Base-by-base conservation (phyloP, 2,329 filamentous ascomycete species). In the Phaeoacremonium minimum region DNA sequence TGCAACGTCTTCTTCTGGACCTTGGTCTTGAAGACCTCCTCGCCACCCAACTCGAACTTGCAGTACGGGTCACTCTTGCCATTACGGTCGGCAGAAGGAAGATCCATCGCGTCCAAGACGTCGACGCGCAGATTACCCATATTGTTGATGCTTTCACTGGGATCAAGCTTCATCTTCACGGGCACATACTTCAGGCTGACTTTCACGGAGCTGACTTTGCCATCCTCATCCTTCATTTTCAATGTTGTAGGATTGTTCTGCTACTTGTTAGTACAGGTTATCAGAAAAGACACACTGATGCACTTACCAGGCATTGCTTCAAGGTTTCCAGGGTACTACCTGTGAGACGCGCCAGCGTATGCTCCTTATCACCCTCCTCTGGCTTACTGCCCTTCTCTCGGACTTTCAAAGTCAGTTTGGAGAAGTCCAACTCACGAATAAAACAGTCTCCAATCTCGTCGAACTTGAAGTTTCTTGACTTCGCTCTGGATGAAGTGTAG, bases 71-170 rank as follows among this genome's bases (percentile, higher is more conserved):
- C 93, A 51, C 89, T 96, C 74, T 85, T 97, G 49, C 93, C 93
- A 56, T 98, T 98, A 20, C 89, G 83, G 55, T 98, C 93, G 18
- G 91, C 91, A 2, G 93, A 83, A 7, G 93, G 93, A n/a, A 98
- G 76, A 41, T 95, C 83, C 7, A 77, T 68, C 14, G 83, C 93
- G 58, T 95, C 89, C 26, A 97, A 68, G 14, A 98, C 76, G 52
- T 97, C 89, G n/a, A 98, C 87, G 15, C 90, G 86, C 15, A 98
- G 80, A 40, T 82, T 90, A 41, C 93, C 93, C 80, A 95, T 95
- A 64, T 98, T 98, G 77, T 96, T 97, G 72, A 98, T 95, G 54
- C 89, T 96, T 64, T 98, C 93, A 51, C 83, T 88, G 0, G 93
- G 86, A 53, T 98, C 89, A 33, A 98, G 83, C 38, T 81, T 71